phyloP scores from a whole-genome alignment of 192 early-diverging fungal genomes.

The Podila epicladia region DNA sequence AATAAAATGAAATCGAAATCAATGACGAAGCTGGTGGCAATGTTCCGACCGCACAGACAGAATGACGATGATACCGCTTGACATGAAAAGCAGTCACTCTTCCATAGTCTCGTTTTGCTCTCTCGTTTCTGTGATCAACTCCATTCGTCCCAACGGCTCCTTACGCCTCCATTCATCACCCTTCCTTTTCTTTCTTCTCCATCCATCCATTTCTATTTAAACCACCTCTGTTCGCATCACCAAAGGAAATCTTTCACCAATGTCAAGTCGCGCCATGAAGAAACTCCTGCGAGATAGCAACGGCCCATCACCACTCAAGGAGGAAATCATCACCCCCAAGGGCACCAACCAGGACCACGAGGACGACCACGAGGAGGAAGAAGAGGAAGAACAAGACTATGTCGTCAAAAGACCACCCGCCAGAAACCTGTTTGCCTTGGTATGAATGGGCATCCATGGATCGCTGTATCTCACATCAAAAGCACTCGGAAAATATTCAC shows the following conservation, averaged over 20 bases:
- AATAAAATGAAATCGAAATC: too few species aligned
- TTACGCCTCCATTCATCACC: neutral
- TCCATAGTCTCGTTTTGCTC: too few species aligned
- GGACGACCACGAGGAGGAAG: slow-evolving; percentile 27
- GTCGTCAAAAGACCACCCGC: slow-evolving; percentile 37
- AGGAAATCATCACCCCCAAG: slow-evolving; percentile 13
- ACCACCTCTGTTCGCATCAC: neutral
- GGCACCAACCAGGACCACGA: slow-evolving; percentile 10
- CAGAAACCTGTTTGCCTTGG: slow-evolving; percentile 70
- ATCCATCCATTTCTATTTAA: slow-evolving; percentile 2
- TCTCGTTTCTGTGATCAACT: too few species aligned
- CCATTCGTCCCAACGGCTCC: too few species aligned
- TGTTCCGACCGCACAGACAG: too few species aligned
- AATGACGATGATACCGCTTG: too few species aligned
- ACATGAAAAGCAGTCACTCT: too few species aligned
- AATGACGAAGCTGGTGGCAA: too few species aligned
- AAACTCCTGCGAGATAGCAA: slow-evolving; percentile 41
- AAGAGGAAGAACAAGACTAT: slow-evolving; percentile 51
- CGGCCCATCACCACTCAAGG: slow-evolving; percentile 30
- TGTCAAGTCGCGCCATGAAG: slow-evolving; percentile 53
- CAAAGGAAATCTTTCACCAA: slow-evolving; percentile 1
- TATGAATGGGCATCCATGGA: slow-evolving; percentile 26
- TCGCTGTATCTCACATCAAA: too few species aligned
- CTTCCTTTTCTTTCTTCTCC: slow-evolving; percentile 2
- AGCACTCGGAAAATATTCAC: too few species aligned